Evolutionary conservation across 2,329 filamentous ascomycete genomes (phyloP).

Genomic region (Pestalotiopsis sp.): DNA sequence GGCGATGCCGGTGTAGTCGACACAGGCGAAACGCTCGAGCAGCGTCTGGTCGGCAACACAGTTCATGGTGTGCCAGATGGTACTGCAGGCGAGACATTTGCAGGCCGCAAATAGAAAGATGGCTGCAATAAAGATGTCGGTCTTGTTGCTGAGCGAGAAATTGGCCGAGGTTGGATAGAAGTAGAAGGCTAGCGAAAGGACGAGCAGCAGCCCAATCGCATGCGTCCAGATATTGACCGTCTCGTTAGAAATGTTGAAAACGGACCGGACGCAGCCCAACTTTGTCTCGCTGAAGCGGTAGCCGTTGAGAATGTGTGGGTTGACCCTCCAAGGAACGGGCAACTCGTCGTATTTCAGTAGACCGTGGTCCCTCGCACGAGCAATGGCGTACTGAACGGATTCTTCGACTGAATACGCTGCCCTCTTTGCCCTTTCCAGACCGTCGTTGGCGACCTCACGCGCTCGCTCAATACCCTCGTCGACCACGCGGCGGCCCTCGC

Average conservation of each 20-base stretch:
- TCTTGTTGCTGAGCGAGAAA: constrained; percentile 83
- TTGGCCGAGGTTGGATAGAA: constrained; percentile 90
- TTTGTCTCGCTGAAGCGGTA: constrained; percentile 96
- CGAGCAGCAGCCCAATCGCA: constrained; percentile 82
- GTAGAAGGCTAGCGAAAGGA: constrained; percentile 89
- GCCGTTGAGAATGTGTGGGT: constrained; percentile 87
- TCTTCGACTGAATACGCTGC: constrained; percentile 83
- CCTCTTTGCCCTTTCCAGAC: constrained; percentile 78
- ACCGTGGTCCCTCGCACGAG: constrained; percentile 75
- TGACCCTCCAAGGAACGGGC: constrained; percentile 89
- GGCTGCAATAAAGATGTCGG: constrained; percentile 87
- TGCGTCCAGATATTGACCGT: constrained; percentile 98
- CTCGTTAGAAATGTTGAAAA: constrained; percentile 88
- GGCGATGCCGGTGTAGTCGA: constrained; percentile 97
- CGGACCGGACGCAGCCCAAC: constrained; percentile 82
- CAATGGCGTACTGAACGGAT: constrained; percentile 78
- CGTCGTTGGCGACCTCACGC: constrained; percentile 76
- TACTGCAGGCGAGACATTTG: constrained; percentile 93
- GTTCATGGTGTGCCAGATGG: constrained; percentile 99
- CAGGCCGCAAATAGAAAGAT: constrained; percentile 96
- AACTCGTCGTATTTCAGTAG: constrained; percentile 89
- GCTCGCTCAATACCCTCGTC: constrained; percentile 79
- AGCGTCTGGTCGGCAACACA: constrained; percentile 87
- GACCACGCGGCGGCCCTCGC: constrained; percentile 77
- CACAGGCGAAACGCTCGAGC: constrained; percentile 94